Evolutionary conservation across 805 yeast species (phyloP), one percentile per base, ranked within the genome.

Genomic region (Phaffomyces thermotolerans): DNA sequence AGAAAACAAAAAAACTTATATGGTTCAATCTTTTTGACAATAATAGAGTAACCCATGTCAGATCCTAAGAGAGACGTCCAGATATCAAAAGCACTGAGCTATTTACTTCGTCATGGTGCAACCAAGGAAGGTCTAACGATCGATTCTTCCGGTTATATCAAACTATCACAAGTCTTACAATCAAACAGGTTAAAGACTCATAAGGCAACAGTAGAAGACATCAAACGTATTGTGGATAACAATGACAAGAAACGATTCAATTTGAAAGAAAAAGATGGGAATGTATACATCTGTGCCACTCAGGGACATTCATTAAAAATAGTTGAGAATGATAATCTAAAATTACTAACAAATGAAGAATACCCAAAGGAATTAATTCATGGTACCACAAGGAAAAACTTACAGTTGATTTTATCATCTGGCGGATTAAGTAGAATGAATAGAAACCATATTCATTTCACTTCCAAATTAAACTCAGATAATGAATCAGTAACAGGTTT

Each of bases 91-190:
- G 69, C 85, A 1, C 66, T 93, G 27, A 75, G 95, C 6, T 81
- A 83, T 52, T 66, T 93, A 2, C 72, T 91, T 1, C 70, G 99
- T n/a, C 99, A 91, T 57, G 87, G 84, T 4, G 98, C 98, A 0
- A 57, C 63, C 14, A 73, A 78, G 41, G 93, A 87, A 52, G 71
- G 74, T 0, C 62, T 93, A 13, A 50, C 65, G 3, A 84, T 93
- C 2, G 85, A 83, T 54, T 46, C 58, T 0, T 65, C 75, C 24
- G 99, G 99, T 0, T 89, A 73, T 62, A 73, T 86, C 4, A 55
- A 67, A 2, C 57, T 90, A 3, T 51, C 58, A 0, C 76, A 71
- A 7, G 48, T 93, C 2, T 65, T 91, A 12, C 48, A 51, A 1
- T 81, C 81, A 54, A 71, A 76, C 36, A 69, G 81, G 46, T 60